phyloP scores from a whole-genome alignment of 2,329 filamentous ascomycete genomes.

The Epichloe gansuensis region DNA sequence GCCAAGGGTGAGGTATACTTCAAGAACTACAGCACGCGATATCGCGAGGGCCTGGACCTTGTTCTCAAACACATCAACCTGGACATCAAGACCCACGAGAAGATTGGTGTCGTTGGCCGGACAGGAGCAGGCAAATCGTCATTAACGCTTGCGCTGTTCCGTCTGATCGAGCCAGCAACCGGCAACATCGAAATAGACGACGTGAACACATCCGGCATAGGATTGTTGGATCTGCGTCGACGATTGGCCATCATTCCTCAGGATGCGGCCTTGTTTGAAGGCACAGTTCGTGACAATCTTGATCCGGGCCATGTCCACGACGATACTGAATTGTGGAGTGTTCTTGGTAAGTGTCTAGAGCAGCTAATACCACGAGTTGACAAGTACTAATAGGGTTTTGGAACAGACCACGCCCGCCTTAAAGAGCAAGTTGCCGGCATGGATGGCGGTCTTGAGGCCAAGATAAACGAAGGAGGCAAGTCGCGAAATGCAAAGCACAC shows the following conservation, averaged over 20 bases:
- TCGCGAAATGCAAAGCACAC: constrained; percentile 11
- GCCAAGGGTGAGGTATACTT: constrained; percentile 80
- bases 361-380: constrained; percentile 1
- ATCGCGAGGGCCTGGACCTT: constrained; percentile 78
- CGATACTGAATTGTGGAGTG: constrained; percentile 94
- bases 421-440: constrained; percentile 82
- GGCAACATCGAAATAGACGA: constrained; percentile 84
- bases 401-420: constrained; percentile 73
- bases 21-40: constrained; percentile 87
- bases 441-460: constrained; percentile 81
- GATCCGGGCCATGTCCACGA: constrained; percentile 92
- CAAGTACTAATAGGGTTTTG: neutral
- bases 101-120: constrained; percentile 92
- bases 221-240: constrained; percentile 75
- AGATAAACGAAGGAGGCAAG: constrained; percentile 87
- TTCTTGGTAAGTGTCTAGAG: constrained; percentile 54
- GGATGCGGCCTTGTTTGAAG: constrained; percentile 91
- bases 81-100: constrained; percentile 90
- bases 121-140: constrained; percentile 96
- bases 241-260: constrained; percentile 95
- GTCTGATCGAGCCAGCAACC: constrained; percentile 78
- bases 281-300: constrained; percentile 84
- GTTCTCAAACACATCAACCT: constrained; percentile 89
- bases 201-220: constrained; percentile 81
- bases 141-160: constrained; percentile 82